A percentile compares a stretch with the other conserved stretches of the same genome.
Evolutionary conservation across 2,329 filamentous ascomycete genomes (phyloP).

Genomic region (Chaetoscypha palmicola): DNA sequence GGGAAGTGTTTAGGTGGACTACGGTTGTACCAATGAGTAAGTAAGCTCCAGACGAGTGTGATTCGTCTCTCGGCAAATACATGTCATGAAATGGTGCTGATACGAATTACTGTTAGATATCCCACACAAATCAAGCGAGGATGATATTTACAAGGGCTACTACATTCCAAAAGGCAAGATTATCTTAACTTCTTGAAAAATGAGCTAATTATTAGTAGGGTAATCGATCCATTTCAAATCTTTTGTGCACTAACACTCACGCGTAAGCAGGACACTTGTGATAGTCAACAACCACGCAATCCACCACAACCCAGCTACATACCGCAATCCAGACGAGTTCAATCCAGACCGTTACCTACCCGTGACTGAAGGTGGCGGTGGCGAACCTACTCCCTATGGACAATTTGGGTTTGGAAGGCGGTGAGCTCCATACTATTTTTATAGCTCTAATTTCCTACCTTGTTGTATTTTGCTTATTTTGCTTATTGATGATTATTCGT

Average conservation of each 20-base stretch:
- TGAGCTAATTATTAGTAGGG: constrained; percentile 31
- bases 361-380: constrained; percentile 31
- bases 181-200: not conserved
- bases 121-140: constrained; percentile 45
- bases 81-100: not conserved
- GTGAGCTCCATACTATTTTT: not conserved
- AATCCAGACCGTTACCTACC: constrained; percentile 38
- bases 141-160: constrained; percentile 49
- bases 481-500: not conserved
- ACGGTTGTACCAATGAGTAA: constrained; percentile 5
- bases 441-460: not conserved
- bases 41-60: too few relatives aligned
- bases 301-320: constrained; percentile 40
- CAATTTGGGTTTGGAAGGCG: constrained; percentile 45
- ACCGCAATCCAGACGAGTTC: constrained; percentile 37
- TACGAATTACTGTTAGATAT: constrained; percentile 32
- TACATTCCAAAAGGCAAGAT: constrained; percentile 44
- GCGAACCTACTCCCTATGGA: constrained; percentile 40
- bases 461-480: too few relatives aligned
- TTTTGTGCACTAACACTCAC: constrained; percentile 28
- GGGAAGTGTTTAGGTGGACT: constrained; percentile 36
- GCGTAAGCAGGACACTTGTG: constrained; percentile 29
- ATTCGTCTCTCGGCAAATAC: not conserved
- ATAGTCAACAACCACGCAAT: constrained; percentile 45
- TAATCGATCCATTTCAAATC: constrained; percentile 8